phyloP scores from a whole-genome alignment of 2,329 filamentous ascomycete genomes.

The Calcarisporium arbuscula region DNA sequence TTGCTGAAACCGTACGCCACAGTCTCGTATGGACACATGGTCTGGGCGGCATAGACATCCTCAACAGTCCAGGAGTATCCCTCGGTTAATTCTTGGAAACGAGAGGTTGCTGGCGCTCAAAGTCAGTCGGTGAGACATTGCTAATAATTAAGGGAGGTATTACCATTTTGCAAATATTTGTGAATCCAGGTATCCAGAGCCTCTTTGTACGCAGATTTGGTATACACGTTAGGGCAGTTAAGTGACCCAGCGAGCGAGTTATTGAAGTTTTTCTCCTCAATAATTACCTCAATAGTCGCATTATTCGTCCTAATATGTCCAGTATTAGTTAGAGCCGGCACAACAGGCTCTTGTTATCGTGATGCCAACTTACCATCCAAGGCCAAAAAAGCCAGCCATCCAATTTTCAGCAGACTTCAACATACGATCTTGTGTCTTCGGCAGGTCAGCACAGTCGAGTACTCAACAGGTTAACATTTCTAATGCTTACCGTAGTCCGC shows the following conservation, averaged over 20 bases:
- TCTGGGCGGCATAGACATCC: slow-evolving; percentile 63
- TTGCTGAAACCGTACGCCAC: slow-evolving; percentile 68
- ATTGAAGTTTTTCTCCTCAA: slow-evolving; percentile 58
- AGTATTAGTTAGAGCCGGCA: background rate
- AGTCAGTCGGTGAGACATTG: slow-evolving; percentile 5
- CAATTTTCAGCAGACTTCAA: slow-evolving; percentile 72
- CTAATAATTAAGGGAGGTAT: background rate
- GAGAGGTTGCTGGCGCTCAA: slow-evolving; percentile 46
- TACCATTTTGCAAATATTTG: slow-evolving; percentile 58
- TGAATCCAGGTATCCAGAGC: slow-evolving; percentile 54
- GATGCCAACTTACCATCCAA: slow-evolving; percentile 58
- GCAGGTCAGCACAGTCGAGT: slow-evolving; percentile 9
- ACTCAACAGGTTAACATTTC: background rate
- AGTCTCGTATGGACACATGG: slow-evolving; percentile 71
- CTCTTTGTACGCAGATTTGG: slow-evolving; percentile 43
- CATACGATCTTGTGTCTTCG: slow-evolving; percentile 67
- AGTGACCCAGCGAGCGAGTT: slow-evolving; percentile 64
- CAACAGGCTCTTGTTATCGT: background rate
- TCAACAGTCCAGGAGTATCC: slow-evolving; percentile 57
- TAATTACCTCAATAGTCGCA: slow-evolving; percentile 65
- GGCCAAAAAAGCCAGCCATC: slow-evolving; percentile 70
- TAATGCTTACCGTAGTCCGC: slow-evolving; percentile 51
- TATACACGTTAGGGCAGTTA: slow-evolving; percentile 57
- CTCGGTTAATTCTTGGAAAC: slow-evolving; percentile 49
- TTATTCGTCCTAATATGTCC: slow-evolving; percentile 51